phyloP scores from a whole-genome alignment of 257 asterid genomes.

The Anisodus tanguticus region DNA sequence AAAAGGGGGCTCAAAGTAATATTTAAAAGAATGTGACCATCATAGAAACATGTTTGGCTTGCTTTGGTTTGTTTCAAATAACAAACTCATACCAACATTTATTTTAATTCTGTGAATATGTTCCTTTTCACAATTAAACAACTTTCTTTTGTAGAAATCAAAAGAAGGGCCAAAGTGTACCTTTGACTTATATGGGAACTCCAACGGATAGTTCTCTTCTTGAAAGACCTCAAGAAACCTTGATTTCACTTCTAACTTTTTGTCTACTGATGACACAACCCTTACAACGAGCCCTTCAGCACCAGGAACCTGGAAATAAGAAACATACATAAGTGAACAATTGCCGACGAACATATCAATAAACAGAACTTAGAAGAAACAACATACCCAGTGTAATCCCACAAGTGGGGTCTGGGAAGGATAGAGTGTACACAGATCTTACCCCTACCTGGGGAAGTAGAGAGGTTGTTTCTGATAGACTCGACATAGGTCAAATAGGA shows the following conservation, averaged over 20 bases:
- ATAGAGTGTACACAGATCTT: too few species aligned
- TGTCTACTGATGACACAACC: constrained; percentile 98
- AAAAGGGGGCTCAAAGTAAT: background rate
- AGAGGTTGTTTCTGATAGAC: too few species aligned
- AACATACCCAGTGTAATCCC: too few species aligned
- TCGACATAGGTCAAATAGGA: too few species aligned
- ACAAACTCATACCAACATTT: background rate
- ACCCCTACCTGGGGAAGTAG: too few species aligned
- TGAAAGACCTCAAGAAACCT: constrained; percentile 89
- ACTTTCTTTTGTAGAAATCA: background rate
- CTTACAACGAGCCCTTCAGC: constrained; percentile 96
- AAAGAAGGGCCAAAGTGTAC: constrained; percentile 39
- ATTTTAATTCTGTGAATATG: background rate
- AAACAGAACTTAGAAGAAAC: constrained; percentile 2
- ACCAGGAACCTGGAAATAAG: constrained; percentile 72
- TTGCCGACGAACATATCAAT: background rate
- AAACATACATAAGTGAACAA: background rate
- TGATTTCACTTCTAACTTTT: constrained; percentile 90
- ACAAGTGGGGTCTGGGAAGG: too few species aligned
- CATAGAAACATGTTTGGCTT: background rate
- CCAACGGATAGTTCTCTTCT: constrained; percentile 86
- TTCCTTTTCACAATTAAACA: background rate
- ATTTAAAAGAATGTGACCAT: background rate
- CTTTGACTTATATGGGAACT: constrained; percentile 92
- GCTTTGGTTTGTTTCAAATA: constrained; percentile 7